Base-by-base conservation (phyloP, 2,329 filamentous ascomycete species). In the Myriosclerotinia curreyana region DNA sequence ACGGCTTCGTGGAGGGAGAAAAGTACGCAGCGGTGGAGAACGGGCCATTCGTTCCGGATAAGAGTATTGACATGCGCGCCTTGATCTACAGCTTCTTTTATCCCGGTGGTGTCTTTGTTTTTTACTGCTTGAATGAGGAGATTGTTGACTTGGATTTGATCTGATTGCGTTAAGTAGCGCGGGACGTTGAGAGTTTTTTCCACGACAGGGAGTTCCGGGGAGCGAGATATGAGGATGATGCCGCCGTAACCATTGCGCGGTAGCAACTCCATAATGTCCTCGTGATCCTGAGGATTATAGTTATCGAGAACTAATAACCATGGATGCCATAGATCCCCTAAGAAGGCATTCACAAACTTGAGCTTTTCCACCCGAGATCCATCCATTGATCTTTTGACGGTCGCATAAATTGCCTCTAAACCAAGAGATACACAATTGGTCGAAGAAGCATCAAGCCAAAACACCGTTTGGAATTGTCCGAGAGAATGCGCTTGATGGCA, bases 1-100 rank as follows among this genome's bases (percentile, higher is more conserved):
- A 72, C 66, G 0, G 69, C 65, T 28, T 70, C 68, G 0, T 68
- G 56, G 36, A 71, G 68, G 0, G 67, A 69, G 36, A 65, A 64
- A 15, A 66, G 42, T 40, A 67, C 69, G 48, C 53, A 60, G 25
- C 65, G 65, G 60, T 71, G 69, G 14, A 70, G 46, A 51, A 60
- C 60, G 3, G 68, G 71, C 60, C 65, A 68, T 36, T 66, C 54
- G 22, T 63, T 50, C 62, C 67, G 66, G 46, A 67, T 65, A 8
- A 67, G 31, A 20, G 44, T 53, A 38, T 67, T 62, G 7, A 69
- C 55, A 64, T 68, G 51, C 3, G 67, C 69, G 15, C 68, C 70
- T 38, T 68, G 64, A 14, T 68, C 42, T 17, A 67, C 63, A 4
- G 67, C 42, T 2, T 63, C 55, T 51, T 59, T 67, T 2, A 68